Evolutionary conservation across 768 basidiomycete genomes (phyloP), one percentile per base, ranked within the genome.

Genomic region (Clavulina sp.): DNA sequence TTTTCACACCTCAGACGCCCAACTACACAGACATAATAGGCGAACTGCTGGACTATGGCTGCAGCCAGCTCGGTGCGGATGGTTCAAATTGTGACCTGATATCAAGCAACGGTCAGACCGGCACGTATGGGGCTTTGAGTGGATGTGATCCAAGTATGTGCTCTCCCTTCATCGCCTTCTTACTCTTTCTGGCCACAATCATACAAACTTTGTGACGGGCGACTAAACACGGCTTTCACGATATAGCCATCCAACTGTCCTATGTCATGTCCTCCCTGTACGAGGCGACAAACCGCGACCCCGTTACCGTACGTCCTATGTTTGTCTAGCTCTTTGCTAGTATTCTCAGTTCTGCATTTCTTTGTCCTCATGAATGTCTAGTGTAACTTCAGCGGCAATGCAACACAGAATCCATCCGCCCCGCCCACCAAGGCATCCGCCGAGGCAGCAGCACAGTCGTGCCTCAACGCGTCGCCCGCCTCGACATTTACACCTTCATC

Each of bases 341-440:
- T 49, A 16, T 9, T 16, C 24, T 41, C 23, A 18, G 16, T 34
- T 41, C 32, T 32, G 48, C 13, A 9, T 32, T n/a, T 49, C 13
- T 13, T 24, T 9, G 16, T 13, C 44, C 26, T 36, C 13, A 7
- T 33, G 32, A 13, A 41, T 46, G 21, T 23, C 21, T 13, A 29
- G 48, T 93, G 89, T 66, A 75, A 73, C 68, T 93, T 95, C 62
- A 64, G 65, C 49, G 87, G 89, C 5, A 95, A 95, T 61, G 89
- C 79, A 4, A 86, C 84, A 16, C 69, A 86, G 56, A 84, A 84
- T 59, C 7, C 68, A 16, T 61, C 60, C 2, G 75, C 76, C 16
- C 71, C 80, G 29, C 61, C 80, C 4, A 60, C 63, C 44, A 66
- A 65, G 16, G 65, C 71, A 6, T 70, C 70, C 28, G 75, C 76